Percentiles rank a stretch among this genome's conserved stretches.
These are phyloP conservation scores for Suhomyces xylopsoci DNA, from an alignment of 805 yeast species.

Conservation along the genomic window DNA sequence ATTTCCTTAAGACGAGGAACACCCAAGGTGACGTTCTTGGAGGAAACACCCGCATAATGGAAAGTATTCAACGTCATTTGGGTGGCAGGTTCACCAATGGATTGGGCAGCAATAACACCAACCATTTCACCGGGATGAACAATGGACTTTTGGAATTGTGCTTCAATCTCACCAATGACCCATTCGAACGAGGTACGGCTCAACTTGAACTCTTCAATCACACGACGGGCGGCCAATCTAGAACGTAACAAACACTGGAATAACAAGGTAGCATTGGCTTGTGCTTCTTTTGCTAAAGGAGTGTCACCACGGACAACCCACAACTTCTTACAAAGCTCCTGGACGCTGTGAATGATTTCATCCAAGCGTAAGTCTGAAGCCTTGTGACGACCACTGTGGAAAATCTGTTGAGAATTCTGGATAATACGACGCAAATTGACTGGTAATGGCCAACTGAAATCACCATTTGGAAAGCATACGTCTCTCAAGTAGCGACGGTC, in stretches of 20 bases:
- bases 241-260: constrained; percentile 93
- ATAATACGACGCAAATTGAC: constrained; percentile 94
- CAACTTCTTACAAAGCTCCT: constrained; percentile 61
- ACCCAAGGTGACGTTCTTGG: constrained; percentile 94
- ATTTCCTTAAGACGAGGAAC: constrained; percentile 98
- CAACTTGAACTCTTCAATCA: constrained; percentile 84
- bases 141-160: constrained; percentile 86
- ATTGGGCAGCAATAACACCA: constrained; percentile 96
- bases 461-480: constrained; percentile 87
- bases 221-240: constrained; percentile 85
- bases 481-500: constrained; percentile 82
- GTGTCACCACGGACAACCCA: constrained; percentile 82
- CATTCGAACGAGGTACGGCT: constrained; percentile 88
- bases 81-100: constrained; percentile 97
- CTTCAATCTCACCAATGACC: constrained; percentile 92
- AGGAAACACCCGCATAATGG: constrained; percentile 98
- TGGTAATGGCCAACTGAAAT: constrained; percentile 95
- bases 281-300: constrained; percentile 74
- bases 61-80: constrained; percentile 97
- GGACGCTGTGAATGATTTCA: constrained; percentile 74
- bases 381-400: constrained; percentile 85
- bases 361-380: constrained; percentile 86
- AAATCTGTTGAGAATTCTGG: constrained; percentile 96
- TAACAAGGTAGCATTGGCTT: constrained; percentile 82
- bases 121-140: constrained; percentile 99